Evolutionary conservation across 2,329 filamentous ascomycete species (phyloP).

Genomic region (Akanthomyces muscarius): DNA sequence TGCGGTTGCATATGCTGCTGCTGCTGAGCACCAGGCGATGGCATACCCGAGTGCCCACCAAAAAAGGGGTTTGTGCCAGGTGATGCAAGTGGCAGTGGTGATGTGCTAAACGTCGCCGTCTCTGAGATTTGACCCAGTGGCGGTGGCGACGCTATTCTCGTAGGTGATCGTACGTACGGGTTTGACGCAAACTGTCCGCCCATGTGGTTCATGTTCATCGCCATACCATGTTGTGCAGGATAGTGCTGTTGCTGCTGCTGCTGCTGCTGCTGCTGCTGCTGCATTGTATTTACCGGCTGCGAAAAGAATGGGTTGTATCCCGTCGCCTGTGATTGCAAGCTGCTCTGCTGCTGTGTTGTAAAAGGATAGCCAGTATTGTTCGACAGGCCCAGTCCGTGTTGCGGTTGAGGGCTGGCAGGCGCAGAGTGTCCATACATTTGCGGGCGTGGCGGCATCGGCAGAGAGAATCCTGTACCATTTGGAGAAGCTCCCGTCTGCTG

Average conservation of each 20-base stretch:
- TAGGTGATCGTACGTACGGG: slow-evolving; percentile 48
- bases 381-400: slow-evolving; percentile 37
- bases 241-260: slow-evolving; percentile 23
- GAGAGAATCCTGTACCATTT: slow-evolving; percentile 61
- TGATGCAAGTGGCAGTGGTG: slow-evolving; percentile 29
- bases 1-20: slow-evolving; percentile 28
- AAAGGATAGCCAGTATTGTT: slow-evolving; percentile 40
- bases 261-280: slow-evolving; percentile 17
- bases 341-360: slow-evolving; percentile 28
- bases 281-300: slow-evolving; percentile 27
- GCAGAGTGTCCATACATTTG: slow-evolving; percentile 42
- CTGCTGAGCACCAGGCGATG: slow-evolving; percentile 19
- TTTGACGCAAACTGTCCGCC: slow-evolving; percentile 39
- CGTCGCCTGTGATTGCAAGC: slow-evolving; percentile 36
- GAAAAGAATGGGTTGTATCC: slow-evolving; percentile 52
- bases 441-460: slow-evolving; percentile 38
- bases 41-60: slow-evolving; percentile 31
- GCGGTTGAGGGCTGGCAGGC: slow-evolving; percentile 39
- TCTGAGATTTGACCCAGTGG: slow-evolving; percentile 49
- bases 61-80: slow-evolving; percentile 38
- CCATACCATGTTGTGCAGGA: slow-evolving; percentile 30
- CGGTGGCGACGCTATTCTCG: slow-evolving; percentile 46
- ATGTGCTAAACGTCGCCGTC: slow-evolving; percentile 38
- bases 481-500: slow-evolving; percentile 67
- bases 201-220: slow-evolving; percentile 37